Base-by-base conservation (phyloP, 1,284 basidiomycete genomes). In the Athelia sp. region DNA sequence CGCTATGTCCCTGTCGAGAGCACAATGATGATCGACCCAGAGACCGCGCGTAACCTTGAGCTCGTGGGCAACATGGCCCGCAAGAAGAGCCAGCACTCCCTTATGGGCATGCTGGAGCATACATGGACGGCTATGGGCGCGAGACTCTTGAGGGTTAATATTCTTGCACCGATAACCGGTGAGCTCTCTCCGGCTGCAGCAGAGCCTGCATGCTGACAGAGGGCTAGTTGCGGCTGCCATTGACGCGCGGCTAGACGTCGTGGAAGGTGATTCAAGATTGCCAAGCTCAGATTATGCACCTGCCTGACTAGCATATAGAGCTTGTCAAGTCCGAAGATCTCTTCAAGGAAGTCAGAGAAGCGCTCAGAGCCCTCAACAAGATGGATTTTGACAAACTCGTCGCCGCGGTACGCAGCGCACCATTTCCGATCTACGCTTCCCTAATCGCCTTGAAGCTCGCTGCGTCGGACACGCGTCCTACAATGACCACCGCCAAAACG, bases 1-100 rank as follows among this genome's bases (percentile, higher is more conserved):
- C 74, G 78, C 13, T 96, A 89, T 61, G 74, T 81, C 0, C 81
- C 90, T 1, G 82, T 90, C 0, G 88, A 82, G 65, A 93, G 93
- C 0, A 94, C 91, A 0, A 90, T 97, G 86, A 80, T 96, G 76
- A 89, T 98, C 56, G 94, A 97, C 62, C 77, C 83, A 0, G 93
- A 94, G 50, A 92, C 88, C 0, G 90, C 84, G 1, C 79, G 78
- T 44, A 93, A 94, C 62, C 75, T 98, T 2, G 95, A 98, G 65
- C 74, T 98, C 1, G 85, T 94, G 3, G 79, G 75, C 13, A 97
- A 93, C 62, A 76, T 81, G 59, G 63, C 81, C 1, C 73, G 71
- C 38, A 79, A 78, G 58, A 89, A 82, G 60, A 85, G 81, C 1
- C 60, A 69, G 15, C 76, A 87, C 69, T 83, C 89, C 11, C 62